Percentiles rank a stretch among this genome's conserved stretches.
Evolutionary conservation across 2,329 filamentous ascomycete species (phyloP).

Genomic region (Fusarium metavorans): DNA sequence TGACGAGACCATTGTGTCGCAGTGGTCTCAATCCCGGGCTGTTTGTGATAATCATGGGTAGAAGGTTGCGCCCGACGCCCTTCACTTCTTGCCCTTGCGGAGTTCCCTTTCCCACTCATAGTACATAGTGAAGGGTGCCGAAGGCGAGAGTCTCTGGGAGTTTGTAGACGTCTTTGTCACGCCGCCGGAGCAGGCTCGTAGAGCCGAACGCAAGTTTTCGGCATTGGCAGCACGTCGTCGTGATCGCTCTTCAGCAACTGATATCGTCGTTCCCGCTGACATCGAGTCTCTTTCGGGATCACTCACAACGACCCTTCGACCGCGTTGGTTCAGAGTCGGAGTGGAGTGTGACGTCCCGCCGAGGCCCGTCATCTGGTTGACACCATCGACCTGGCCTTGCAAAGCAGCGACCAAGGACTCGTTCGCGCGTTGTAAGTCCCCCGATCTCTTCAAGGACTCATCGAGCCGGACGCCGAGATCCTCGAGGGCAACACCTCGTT

Average conservation of each 20-base stretch:
- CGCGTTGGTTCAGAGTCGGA: neutral
- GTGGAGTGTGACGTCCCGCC: too few relatives aligned
- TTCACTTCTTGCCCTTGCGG: too few relatives aligned
- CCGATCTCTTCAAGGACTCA: neutral
- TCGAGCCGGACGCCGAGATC: conserved; percentile 35
- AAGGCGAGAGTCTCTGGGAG: too few relatives aligned
- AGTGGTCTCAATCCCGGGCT: too few relatives aligned
- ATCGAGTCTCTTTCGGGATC: conserved; percentile 42
- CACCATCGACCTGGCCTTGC: neutral
- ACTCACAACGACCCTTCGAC: conserved; percentile 50
- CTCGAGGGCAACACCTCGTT: conserved; percentile 27
- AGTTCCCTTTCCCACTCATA: too few relatives aligned
- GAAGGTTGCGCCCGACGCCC: too few relatives aligned
- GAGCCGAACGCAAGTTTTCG: conserved; percentile 48
- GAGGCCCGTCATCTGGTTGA: neutral
- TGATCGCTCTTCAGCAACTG: conserved; percentile 52
- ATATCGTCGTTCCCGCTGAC: conserved; percentile 45
- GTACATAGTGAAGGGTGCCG: too few relatives aligned
- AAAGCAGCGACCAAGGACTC: too few relatives aligned
- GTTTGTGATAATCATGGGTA: too few relatives aligned
- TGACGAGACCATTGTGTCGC: too few relatives aligned
- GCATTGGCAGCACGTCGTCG: conserved; percentile 46
- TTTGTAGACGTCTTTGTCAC: too few relatives aligned
- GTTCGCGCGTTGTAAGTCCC: neutral
- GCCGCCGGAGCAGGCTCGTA: conserved; percentile 39